Percentiles rank a stretch among this genome's conserved stretches.
These are phyloP conservation scores for Rhizopus delemar DNA, from an alignment of 371 early-diverging fungal species.

Conservation along the genomic window DNA sequence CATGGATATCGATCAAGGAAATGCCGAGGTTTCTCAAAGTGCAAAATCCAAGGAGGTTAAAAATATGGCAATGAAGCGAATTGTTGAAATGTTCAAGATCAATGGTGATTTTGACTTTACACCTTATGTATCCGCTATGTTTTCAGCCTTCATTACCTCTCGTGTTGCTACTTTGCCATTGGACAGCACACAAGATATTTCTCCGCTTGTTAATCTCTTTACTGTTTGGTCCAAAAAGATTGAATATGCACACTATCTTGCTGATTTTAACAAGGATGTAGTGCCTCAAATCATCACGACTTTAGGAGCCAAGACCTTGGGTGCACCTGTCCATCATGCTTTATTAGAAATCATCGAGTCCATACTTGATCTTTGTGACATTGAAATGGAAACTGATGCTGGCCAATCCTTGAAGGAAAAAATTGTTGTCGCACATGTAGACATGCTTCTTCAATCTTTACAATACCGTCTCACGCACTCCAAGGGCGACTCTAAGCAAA, in stretches of 20 bases:
- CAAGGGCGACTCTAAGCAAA: constrained; percentile 53
- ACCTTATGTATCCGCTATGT: constrained; percentile 77
- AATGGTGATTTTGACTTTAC: constrained; percentile 69
- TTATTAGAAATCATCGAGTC: constrained; percentile 80
- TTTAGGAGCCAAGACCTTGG: constrained; percentile 77
- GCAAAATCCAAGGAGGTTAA: constrained; percentile 61
- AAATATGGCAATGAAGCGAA: constrained; percentile 69
- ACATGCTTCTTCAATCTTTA: constrained; percentile 63
- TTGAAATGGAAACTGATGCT: constrained; percentile 47
- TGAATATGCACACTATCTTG: constrained; percentile 66
- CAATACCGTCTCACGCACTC: constrained; percentile 58
- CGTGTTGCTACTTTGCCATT: constrained; percentile 69
- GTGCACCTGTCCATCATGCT: constrained; percentile 64
- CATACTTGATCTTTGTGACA: constrained; percentile 58
- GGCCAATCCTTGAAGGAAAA: constrained; percentile 43
- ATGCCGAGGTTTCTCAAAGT: constrained; percentile 34
- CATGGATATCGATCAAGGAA: constrained; percentile 38
- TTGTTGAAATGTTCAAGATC: constrained; percentile 76
- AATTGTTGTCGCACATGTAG: constrained; percentile 65
- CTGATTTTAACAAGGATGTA: constrained; percentile 60
- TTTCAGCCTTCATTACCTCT: constrained; percentile 64
- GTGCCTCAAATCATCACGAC: constrained; percentile 70
- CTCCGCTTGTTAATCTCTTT: constrained; percentile 78
- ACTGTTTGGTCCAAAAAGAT: constrained; percentile 71
- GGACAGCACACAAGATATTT: constrained; percentile 86